Evolutionary conservation across 495 filamentous ascomycete genomes (phyloP), one percentile per base, ranked within the genome.

Genomic region (Sordaria brevicollis): DNA sequence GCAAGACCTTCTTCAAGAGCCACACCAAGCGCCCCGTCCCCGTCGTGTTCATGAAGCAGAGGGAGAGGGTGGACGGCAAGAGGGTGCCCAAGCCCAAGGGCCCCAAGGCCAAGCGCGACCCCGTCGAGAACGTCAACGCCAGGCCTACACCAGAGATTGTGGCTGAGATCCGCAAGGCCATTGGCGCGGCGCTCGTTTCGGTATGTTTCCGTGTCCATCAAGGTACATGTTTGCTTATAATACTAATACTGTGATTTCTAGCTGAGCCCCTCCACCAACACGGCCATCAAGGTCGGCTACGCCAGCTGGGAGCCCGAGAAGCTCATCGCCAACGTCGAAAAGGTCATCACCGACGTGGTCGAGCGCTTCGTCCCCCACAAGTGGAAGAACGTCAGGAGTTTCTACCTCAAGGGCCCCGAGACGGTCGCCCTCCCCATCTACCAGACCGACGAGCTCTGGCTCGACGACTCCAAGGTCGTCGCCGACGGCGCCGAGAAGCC

Each of bases 341-440:
- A 86, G 15, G 91, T 93, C 6, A 87, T 89, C 15, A 79, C 85
- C 21, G 86, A 84, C 4, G 71, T 97, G 74, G 87, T 90, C 3
- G 88, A 91, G 38, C 92, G 91, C 78, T 91, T 89, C 69, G 85
- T 98, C 5, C 85, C 93, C 5, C 89, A 92, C 74, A 89, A 92
- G 69, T 97, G 93, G 93, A 86, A 87, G 71, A 93, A 92, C 76
- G 87, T 98, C 66, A 89, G 89, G 79, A 86, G 86, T 65, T 78
- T 98, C 65, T 93, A 97, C 81, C 84, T 99, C 80, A 99, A 98
- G 84, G 90, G 91, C 7, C 89, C 92, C 10, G 87, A 90, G 73
- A 96, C 93, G 10, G 90, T 87, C 70, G 92, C 94, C 13, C 82
- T 99, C 73, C 95, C 95, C 15, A 89, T 99, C 71, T 99, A 92